Percentiles rank a stretch among this genome's conserved stretches.
Conservation (phyloP, 768 basidiomycete genomes). For the Amanita rimosa region DNA sequence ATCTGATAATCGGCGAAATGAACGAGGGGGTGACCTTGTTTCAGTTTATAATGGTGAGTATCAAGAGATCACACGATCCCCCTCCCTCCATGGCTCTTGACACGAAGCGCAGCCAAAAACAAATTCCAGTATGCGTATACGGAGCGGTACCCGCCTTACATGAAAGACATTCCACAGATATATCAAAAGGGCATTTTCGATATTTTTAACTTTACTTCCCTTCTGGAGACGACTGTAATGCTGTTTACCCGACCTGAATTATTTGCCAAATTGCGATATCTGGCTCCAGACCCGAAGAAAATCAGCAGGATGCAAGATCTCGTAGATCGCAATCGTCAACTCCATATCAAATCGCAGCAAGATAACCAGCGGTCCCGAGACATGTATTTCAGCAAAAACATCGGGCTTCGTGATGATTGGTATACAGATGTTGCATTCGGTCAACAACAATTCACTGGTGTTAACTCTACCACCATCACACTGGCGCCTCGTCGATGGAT, state of each 20-base stretch:
- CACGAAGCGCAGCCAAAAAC: neutral
- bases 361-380: constrained; percentile 2
- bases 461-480: constrained; percentile 17
- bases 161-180: neutral
- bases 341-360: neutral
- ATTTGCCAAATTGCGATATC: neutral
- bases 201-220: neutral
- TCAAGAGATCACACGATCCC: neutral
- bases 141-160: neutral
- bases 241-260: neutral
- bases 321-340: neutral
- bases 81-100: neutral
- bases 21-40: too few relatives aligned
- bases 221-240: neutral
- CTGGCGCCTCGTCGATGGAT: constrained; percentile 13
- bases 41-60: neutral
- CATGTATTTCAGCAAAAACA: constrained; percentile 15
- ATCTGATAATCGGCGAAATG: too few relatives aligned
- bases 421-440: constrained; percentile 19
- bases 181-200: neutral
- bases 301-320: neutral
- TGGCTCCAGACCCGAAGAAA: neutral
- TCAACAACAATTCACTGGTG: constrained; percentile 19
- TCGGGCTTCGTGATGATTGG: constrained; percentile 19
- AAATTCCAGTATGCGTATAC: neutral